A percentile compares a stretch with the other conserved stretches of the same genome.
These are phyloP conservation scores for Chondrus crispus DNA, from an alignment of 23 red algal genomes.

Conservation along the genomic window DNA sequence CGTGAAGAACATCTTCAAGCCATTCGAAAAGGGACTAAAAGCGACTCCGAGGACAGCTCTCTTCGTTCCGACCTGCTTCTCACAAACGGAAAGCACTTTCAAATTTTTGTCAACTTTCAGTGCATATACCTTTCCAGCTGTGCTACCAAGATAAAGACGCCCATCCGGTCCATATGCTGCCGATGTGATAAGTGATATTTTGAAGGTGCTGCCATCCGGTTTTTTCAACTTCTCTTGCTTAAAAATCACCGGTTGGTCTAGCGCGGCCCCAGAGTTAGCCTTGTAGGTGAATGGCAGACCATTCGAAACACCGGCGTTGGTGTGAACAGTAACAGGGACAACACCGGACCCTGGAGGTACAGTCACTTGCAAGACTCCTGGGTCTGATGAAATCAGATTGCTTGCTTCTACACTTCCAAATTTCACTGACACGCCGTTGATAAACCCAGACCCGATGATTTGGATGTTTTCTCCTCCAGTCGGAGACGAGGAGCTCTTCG, in stretches of 20 bases:
- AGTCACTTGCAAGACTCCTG: conserved; percentile 43
- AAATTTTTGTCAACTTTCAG: conserved; percentile 23
- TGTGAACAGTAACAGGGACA: conserved; percentile 40
- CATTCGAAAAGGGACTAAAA: conserved; percentile 47
- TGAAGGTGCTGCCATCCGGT: conserved; percentile 22
- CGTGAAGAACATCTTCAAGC: conserved; percentile 55
- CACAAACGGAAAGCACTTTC: conserved; percentile 33
- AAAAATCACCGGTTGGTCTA: conserved; percentile 61
- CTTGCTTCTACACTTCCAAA: conserved; percentile 39
- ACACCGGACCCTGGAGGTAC: conserved; percentile 48
- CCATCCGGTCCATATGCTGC: conserved; percentile 54
- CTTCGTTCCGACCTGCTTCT: not conserved
- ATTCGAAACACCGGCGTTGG: conserved; percentile 58
- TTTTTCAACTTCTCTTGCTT: conserved; percentile 28
- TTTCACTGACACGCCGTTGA: conserved; percentile 44
- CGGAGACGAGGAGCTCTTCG: not conserved
- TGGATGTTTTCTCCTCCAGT: conserved; percentile 64
- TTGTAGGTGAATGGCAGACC: conserved; percentile 46
- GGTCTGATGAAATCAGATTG: conserved; percentile 47
- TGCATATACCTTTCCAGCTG: conserved; percentile 45
- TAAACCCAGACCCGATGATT: conserved; percentile 45
- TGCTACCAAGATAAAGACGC: conserved; percentile 56
- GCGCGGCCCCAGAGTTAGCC: conserved; percentile 8
- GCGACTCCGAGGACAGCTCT: conserved; percentile 51
- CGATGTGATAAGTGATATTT: conserved; percentile 44